A percentile compares a stretch with the other conserved stretches of the same genome.
phyloP scores from a whole-genome alignment of 176 grass and related monocot genomes.

The Pontederia crassipes region DNA sequence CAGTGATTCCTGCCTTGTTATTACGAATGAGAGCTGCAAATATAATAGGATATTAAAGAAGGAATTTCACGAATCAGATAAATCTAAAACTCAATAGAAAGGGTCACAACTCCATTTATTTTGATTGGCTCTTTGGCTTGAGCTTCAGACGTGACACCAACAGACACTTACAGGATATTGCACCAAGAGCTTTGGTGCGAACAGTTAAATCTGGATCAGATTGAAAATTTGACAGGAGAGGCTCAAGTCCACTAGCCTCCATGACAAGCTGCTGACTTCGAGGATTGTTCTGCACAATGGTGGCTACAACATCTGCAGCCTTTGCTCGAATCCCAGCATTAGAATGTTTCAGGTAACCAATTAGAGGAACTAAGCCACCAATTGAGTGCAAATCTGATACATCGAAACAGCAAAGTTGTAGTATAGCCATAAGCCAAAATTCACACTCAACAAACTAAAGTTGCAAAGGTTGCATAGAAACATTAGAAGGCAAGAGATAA shows the following conservation, averaged over 20 bases:
- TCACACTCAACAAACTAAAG: background rate
- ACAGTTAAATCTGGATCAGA: conserved; percentile 79
- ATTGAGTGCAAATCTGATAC: conserved; percentile 73
- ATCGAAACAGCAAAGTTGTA: conserved; percentile 5
- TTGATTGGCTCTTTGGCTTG: background rate
- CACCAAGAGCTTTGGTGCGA: conserved; percentile 81
- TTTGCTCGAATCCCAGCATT: conserved; percentile 76
- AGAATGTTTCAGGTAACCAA: conserved; percentile 66
- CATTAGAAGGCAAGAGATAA: no score
- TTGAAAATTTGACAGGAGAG: conserved; percentile 69
- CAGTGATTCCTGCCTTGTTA: conserved; percentile 53
- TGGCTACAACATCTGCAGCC: conserved; percentile 80
- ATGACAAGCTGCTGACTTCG: conserved; percentile 85
- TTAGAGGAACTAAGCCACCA: conserved; percentile 78
- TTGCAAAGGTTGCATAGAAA: no score
- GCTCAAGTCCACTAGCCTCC: conserved; percentile 90
- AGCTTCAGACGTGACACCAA: background rate
- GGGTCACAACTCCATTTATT: background rate
- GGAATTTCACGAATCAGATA: background rate
- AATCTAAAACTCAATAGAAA: background rate
- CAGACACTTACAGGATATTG: conserved; percentile 62
- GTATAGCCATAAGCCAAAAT: background rate
- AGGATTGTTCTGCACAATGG: conserved; percentile 90
- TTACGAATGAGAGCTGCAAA: conserved; percentile 75
- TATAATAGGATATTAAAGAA: conserved; percentile 9